phyloP scores from a whole-genome alignment of 2,329 filamentous ascomycete species.

The Diaporthe sp. region DNA sequence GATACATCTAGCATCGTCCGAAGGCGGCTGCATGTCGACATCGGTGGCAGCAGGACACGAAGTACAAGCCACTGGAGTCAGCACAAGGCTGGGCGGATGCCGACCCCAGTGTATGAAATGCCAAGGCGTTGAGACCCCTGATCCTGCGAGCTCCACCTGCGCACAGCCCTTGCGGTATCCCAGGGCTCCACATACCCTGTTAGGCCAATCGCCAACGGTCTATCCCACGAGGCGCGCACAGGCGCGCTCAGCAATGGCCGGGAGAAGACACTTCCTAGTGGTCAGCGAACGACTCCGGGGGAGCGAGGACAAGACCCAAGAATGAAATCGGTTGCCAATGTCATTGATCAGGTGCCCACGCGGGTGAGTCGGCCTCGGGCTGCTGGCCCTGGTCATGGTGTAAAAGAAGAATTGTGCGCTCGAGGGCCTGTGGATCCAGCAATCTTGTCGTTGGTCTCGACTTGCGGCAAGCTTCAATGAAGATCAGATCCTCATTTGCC shows the following conservation, averaged over 20 bases:
- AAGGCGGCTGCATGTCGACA: not conserved
- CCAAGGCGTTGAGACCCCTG: conserved; percentile 12
- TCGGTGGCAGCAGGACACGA: not conserved
- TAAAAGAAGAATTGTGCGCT: not conserved
- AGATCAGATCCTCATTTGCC: conserved; percentile 18
- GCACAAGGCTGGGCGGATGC: conserved; percentile 5
- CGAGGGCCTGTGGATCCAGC: conserved; percentile 1
- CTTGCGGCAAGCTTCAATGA: conserved; percentile 8
- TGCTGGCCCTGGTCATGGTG: not conserved
- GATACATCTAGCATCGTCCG: not conserved
- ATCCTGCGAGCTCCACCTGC: conserved; percentile 9
- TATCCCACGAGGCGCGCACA: conserved; percentile 1
- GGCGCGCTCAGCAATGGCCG: not conserved
- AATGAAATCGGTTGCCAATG: not conserved
- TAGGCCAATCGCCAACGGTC: not conserved
- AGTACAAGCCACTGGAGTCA: not conserved
- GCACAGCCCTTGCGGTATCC: conserved; percentile 14
- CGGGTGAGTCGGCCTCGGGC: not conserved
- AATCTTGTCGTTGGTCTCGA: conserved; percentile 11
- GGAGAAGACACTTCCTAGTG: not conserved
- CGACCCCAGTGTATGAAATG: not conserved
- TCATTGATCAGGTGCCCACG: not conserved
- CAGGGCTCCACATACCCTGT: not conserved
- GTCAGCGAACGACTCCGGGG: not conserved
- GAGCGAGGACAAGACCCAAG: not conserved